A percentile compares a stretch with the other conserved stretches of the same genome.
These are phyloP conservation scores for Rheum nobile DNA, from an alignment of 148 eudicot species.

Conservation along the genomic window DNA sequence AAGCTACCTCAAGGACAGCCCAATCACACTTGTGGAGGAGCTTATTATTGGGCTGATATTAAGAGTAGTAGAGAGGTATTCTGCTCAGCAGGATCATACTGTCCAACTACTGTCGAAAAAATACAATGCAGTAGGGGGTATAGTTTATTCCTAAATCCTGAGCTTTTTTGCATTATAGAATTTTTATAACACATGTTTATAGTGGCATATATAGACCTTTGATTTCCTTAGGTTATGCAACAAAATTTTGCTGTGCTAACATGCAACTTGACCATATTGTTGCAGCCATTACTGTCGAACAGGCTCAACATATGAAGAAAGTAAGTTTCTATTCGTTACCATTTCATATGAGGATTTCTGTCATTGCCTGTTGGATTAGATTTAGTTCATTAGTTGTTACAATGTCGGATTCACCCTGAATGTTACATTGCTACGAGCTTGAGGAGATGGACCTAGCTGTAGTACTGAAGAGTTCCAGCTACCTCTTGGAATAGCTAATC, in stretches of 20 bases:
- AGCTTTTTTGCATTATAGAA: conserved; percentile 2
- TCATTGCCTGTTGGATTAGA: background rate
- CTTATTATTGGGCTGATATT: conserved; percentile 72
- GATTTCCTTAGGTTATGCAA: background rate
- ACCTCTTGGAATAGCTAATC: background rate
- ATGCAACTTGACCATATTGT: background rate
- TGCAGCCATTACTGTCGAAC: conserved; percentile 67
- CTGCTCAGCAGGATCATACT: conserved; percentile 84
- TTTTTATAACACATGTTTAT: background rate
- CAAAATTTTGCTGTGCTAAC: background rate
- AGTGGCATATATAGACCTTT: background rate
- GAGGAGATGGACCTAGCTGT: background rate
- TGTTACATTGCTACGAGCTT: background rate
- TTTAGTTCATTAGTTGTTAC: background rate
- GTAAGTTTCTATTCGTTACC: conserved; percentile 22
- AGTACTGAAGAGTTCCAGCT: background rate
- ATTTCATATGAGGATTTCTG: background rate
- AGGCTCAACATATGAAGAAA: conserved; percentile 53
- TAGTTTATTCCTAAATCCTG: conserved; percentile 20
- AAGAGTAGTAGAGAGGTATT: conserved; percentile 49
- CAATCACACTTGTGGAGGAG: conserved; percentile 87
- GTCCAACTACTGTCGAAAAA: conserved; percentile 51
- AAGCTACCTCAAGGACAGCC: conserved; percentile 55
- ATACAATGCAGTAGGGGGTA: conserved; percentile 68
- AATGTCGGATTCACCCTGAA: background rate